Base-by-base conservation (phyloP, 2,329 filamentous ascomycete species). In the Acrocalymma vagum region DNA sequence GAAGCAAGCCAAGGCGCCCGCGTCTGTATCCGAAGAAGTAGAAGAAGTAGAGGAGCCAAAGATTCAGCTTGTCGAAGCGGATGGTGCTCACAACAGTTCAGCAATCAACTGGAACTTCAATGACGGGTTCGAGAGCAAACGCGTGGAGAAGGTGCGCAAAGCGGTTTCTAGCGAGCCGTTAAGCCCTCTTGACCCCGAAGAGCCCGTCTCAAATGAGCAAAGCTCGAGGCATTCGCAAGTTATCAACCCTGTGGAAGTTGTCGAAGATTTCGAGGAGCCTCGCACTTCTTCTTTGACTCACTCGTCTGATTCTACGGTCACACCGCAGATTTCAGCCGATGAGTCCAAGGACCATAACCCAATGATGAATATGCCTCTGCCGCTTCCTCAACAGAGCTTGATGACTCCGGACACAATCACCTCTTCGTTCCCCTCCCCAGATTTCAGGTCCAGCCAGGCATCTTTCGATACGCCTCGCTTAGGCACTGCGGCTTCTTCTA, bases 401-500 rank as follows among this genome's bases (percentile, higher is more conserved):
- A 84, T 86, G 66, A 85, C 87, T 7, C 83, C 85, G 37, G 81
- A 87, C 26, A 80, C 82, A 45, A 79, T 81, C 34, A 78, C 83
- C 4, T 78, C 76, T 0, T 71, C 73, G 4, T 76, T 77, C 60
- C 80, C 87, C 1, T 90, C 87, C 5, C 88, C 87, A 0, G 81
- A 86, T 37, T 70, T 73, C 41, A 56, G 60, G 81, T 86, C 45
- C 76, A 84, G 42, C 75, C 88, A 75, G 68, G 85, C 83, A 4
- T 77, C 74, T 0, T 84, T 88, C 39, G 88, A 92, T 49, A 82
- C 82, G 1, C 85, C 88, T 37, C 81, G 86, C 14, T 81, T 90
- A 18, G 88, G 87, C 5, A 91, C 88, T 2, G 85, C 88, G 3
- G 83, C 86, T 5, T 92, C 88, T 1, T 91, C 87, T 0, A 75